phyloP scores from a whole-genome alignment of 768 basidiomycete species.

The Termitomyces sp. region DNA sequence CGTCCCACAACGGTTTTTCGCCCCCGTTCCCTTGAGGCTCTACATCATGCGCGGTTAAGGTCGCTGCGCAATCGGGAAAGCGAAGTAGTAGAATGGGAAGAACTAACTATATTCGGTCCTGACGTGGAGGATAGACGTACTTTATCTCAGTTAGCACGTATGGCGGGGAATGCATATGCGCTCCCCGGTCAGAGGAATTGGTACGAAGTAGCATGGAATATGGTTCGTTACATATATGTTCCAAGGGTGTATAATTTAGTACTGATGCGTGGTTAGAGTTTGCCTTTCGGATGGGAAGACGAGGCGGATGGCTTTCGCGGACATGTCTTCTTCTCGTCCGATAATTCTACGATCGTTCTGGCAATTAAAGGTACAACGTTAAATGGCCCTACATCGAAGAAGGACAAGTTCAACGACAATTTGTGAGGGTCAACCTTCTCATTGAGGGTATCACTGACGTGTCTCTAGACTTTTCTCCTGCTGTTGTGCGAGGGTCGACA shows the following conservation, averaged over 20 bases:
- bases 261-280: conserved; percentile 45
- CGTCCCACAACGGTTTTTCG: conserved; percentile 56
- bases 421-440: conserved; percentile 29
- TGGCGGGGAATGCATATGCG: conserved; percentile 89
- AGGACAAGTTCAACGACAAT: conserved; percentile 94
- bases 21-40: conserved; percentile 47
- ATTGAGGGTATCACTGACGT: background rate
- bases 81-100: conserved; percentile 64
- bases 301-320: conserved; percentile 85
- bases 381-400: conserved; percentile 79
- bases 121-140: conserved; percentile 80
- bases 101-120: conserved; percentile 62
- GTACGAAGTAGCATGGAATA: conserved; percentile 87
- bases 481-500: conserved; percentile 88
- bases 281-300: conserved; percentile 77
- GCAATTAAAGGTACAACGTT: conserved; percentile 88
- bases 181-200: conserved; percentile 66
- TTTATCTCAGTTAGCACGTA: conserved; percentile 76
- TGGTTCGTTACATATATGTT: conserved; percentile 23
- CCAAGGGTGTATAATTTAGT: background rate
- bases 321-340: conserved; percentile 77
- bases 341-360: conserved; percentile 81
- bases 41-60: conserved; percentile 49
- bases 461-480: conserved; percentile 66
- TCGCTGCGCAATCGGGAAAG: conserved; percentile 48